Base-by-base conservation (phyloP, 2,329 filamentous ascomycete genomes). In the Ophiosphaerella narmari region DNA sequence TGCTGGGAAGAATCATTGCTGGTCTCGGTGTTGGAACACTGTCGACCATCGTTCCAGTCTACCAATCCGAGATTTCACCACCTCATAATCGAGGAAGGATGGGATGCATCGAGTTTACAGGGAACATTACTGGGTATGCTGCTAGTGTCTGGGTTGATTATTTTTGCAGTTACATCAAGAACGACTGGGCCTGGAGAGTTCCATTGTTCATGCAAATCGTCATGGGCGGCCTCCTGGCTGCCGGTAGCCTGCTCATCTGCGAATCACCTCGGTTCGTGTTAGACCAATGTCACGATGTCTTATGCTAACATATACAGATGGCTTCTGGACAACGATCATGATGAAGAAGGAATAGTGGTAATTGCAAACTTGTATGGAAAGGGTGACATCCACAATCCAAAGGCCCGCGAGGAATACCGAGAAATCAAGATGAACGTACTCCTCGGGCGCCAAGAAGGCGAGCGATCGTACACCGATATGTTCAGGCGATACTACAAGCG, bases 371-470 rank as follows among this genome's bases (percentile, higher is more conserved):
- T 99, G 6, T 97, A 97, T 67, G 94, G 94, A 47, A 91, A 89
- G 68, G 94, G 94, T 53, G 94, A 99, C 72, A 92, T 97, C 54
- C 92, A 97, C 75, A 90, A 96, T 72, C 78, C 87, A 51, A 94
- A 95, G 74, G 94, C 94, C 1, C 86, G 92, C 50, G 92, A 97
- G 48, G 94, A 99, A 74, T 99, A 95, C 75, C 90, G 93, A 64
- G 94, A 97, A 68, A 99, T 99, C 78, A 99, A 99, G 80, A 96
- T 97, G 90, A 87, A 93, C 65, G 94, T 99, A 26, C 83, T 99
- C 31, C 80, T 97, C 21, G 87, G 93, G 73, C 89, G 94, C 43
- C 91, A 96, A 76, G 94, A 99, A 76, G 94, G 94, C 63, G 94
- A 97, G 77, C 85, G 94, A 61, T 86, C 89, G 0, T 99, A 97